Base-by-base conservation (phyloP, 768 basidiomycete genomes). In the Amanita jacksonii region DNA sequence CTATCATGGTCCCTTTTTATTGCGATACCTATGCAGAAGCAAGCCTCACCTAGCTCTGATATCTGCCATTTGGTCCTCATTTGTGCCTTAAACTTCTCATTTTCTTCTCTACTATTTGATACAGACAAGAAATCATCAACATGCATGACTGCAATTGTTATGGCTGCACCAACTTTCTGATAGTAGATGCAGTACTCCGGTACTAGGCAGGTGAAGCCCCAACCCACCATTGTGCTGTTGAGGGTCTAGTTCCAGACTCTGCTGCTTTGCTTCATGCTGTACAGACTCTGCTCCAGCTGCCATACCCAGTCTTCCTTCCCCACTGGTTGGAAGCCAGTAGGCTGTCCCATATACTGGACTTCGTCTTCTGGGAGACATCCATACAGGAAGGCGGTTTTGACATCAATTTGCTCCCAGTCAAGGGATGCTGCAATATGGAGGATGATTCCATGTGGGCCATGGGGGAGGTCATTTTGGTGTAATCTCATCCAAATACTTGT, bases 381-480 rank as follows among this genome's bases (percentile, higher is more conserved):
- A 49, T 69, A 53, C 1, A 70, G 57, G 49, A 63, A 71, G 0
- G 67, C 64, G 0, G 61, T 65, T 27, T 66, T 67, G 23, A 70
- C 54, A 50, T 71, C 64, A 4, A 68, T 53, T 30, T 70, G 67
- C 4, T 65, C 63, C 63, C 60, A 70, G 25, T 58, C 61, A 0
- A 56, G 34, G 0, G 43, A 4, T 0, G 64, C 64, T 0, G 62
- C 65, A 6, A 70, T 43, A 16, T 68, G 62, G 0, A 67, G 52
- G 2, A 73, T 49, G 67, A 64, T 48, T 69, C 67, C 53, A 66
- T 59, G 12, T 59, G 58, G 9, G 62, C 62, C 10, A 61, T 64
- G 1, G 66, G 66, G 32, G 70, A 67, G 35, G 62, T 67, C 0
- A 68, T 70, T 30, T 64, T 58, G 0, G 52, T 57, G 45, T 64